These are phyloP conservation scores for Cucurbita moschata DNA, from an alignment of 306 rosid species.

Conservation along the genomic window DNA sequence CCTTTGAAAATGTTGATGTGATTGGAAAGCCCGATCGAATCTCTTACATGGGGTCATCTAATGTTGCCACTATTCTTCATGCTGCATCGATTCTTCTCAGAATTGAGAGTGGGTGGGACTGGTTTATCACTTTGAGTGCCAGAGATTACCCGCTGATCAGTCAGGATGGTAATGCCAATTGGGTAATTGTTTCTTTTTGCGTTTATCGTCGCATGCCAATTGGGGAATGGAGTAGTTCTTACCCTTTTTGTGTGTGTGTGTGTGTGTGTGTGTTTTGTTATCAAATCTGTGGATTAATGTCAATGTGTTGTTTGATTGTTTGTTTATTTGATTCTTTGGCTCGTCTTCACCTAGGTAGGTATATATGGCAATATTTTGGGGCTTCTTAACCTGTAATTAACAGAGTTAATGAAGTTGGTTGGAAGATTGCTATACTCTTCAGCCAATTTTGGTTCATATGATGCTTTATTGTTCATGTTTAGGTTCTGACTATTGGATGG, in stretches of 20 bases:
- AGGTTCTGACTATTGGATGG: too few relatives aligned
- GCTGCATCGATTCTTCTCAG: slow-evolving; percentile 78
- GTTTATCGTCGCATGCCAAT: background rate
- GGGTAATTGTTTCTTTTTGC: slow-evolving; percentile 1
- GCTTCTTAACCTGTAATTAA: background rate
- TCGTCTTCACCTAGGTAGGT: background rate
- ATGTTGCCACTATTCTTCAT: slow-evolving; percentile 48
- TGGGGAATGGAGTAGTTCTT: background rate
- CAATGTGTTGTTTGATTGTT: background rate
- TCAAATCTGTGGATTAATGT: background rate
- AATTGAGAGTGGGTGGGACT: slow-evolving; percentile 74
- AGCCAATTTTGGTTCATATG: background rate
- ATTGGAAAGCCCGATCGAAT: slow-evolving; percentile 72
- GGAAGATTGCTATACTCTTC: background rate
- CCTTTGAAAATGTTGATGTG: slow-evolving; percentile 77
- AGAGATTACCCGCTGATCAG: slow-evolving; percentile 76
- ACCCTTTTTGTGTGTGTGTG: background rate
- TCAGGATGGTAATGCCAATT: slow-evolving; percentile 83
- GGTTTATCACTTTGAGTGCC: slow-evolving; percentile 81
- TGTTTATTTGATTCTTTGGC: background rate
- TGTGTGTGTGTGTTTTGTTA: background rate
- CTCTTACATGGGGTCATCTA: slow-evolving; percentile 68
- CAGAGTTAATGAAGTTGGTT: background rate
- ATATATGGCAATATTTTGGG: background rate
- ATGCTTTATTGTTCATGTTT: too few relatives aligned